Conservation (phyloP, 1,284 basidiomycete species). For the Crucibulum parvulum region DNA sequence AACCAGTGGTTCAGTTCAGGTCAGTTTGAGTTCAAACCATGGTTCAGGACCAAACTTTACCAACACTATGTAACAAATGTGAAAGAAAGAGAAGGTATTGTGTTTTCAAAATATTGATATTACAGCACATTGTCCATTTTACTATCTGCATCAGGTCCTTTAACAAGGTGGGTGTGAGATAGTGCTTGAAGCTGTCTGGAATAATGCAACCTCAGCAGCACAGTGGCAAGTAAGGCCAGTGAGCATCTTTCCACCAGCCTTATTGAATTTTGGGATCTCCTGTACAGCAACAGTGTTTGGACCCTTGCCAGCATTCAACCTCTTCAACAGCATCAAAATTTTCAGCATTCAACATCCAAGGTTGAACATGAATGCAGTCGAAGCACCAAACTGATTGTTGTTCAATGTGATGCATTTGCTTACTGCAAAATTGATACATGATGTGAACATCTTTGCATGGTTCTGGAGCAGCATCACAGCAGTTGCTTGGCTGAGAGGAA, state of each 20-base stretch:
- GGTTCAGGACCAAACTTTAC: too few species aligned
- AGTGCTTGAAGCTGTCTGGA: slow-evolving; percentile 38
- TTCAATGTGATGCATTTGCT: slow-evolving; percentile 34
- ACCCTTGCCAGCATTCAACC: slow-evolving; percentile 37
- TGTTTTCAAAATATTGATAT: too few species aligned
- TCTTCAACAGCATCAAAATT: slow-evolving; percentile 32
- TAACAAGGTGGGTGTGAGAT: slow-evolving; percentile 29
- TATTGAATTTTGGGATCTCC: slow-evolving; percentile 38
- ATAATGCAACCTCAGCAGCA: slow-evolving; percentile 38
- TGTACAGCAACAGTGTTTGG: slow-evolving; percentile 38
- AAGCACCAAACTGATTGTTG: slow-evolving; percentile 42
- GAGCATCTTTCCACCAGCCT: slow-evolving; percentile 35
- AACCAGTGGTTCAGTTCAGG: too few species aligned
- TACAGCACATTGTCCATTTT: too few species aligned
- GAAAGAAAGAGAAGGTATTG: too few species aligned
- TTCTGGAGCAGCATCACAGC: slow-evolving; percentile 27
- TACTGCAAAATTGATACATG: slow-evolving; percentile 34
- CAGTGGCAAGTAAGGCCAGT: slow-evolving; percentile 32
- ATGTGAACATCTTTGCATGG: slow-evolving; percentile 31
- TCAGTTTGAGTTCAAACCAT: too few species aligned
- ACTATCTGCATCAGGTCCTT: not conserved
- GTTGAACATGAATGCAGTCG: slow-evolving; percentile 38
- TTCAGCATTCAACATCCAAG: slow-evolving; percentile 35
- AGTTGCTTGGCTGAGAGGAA: slow-evolving; percentile 10
- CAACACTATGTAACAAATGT: too few species aligned